These are phyloP conservation scores for Vitrella brassicaformis DNA, from an alignment of 73 alveolate species.

Conservation along the genomic window DNA sequence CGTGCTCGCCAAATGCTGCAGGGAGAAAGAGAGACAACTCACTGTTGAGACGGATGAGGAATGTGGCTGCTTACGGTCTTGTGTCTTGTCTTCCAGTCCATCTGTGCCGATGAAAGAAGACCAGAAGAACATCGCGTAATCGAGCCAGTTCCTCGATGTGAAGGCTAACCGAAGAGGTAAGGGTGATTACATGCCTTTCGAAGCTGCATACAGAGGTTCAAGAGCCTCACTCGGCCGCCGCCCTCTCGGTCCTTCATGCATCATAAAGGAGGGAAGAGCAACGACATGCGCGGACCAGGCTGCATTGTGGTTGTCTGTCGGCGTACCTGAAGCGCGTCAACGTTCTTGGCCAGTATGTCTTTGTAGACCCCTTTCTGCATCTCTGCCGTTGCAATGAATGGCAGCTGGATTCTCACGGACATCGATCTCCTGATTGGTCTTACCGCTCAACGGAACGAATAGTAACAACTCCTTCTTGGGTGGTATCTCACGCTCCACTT, in stretches of 20 bases:
- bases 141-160: slow-evolving; percentile 54
- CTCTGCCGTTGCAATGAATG: slow-evolving; percentile 32
- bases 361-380: slow-evolving; percentile 79
- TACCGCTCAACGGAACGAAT: slow-evolving; percentile 69
- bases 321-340: slow-evolving; percentile 62
- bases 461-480: slow-evolving; percentile 87
- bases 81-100: slow-evolving; percentile 31
- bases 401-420: slow-evolving; percentile 47
- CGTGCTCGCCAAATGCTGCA: slow-evolving; percentile 73
- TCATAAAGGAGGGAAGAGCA: neutral
- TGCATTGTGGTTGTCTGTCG: neutral
- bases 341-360: slow-evolving; percentile 75
- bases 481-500: slow-evolving; percentile 85
- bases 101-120: too few species aligned
- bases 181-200: slow-evolving; percentile 87
- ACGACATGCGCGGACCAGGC: neutral
- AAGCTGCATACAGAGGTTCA: slow-evolving; percentile 22
- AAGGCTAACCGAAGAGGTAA: slow-evolving; percentile 67
- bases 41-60: too few species aligned
- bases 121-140: too few species aligned
- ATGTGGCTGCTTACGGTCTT: too few species aligned
- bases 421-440: slow-evolving; percentile 66
- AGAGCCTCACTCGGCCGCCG: neutral
- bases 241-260: slow-evolving; percentile 10
- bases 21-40: too few species aligned